Conservation (phyloP, 306 rosid species). For the Aeschynomene evenia region DNA sequence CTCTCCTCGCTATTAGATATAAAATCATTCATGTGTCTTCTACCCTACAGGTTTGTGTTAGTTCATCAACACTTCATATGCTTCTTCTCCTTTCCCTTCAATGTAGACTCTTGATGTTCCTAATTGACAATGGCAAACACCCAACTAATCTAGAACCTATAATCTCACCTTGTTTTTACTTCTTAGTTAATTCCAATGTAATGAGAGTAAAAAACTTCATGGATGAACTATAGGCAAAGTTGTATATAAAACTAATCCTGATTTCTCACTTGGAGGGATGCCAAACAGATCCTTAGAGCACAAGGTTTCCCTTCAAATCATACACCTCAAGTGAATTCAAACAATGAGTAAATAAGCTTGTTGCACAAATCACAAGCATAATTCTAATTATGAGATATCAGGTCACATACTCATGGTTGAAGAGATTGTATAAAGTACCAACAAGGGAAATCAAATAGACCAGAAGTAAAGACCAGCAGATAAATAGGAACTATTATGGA, state of each 20-base stretch:
- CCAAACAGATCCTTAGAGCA: background rate
- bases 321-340: background rate
- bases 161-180: background rate
- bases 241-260: background rate
- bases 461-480: background rate
- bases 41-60: too few relatives aligned
- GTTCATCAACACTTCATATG: too few relatives aligned
- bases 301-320: background rate
- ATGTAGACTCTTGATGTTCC: background rate
- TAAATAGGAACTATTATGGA: background rate
- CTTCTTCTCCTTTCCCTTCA: background rate
- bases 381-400: slow-evolving; percentile 8
- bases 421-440: background rate
- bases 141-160: slow-evolving; percentile 7
- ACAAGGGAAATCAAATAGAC: background rate
- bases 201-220: background rate
- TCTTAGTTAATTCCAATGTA: background rate
- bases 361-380: background rate
- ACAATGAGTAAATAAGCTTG: background rate
- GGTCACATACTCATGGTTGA: slow-evolving; percentile 5
- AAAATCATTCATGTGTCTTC: too few relatives aligned
- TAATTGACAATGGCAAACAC: background rate
- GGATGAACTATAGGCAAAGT: slow-evolving; percentile 4
- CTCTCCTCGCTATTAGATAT: too few relatives aligned
- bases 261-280: background rate